Percentiles rank a stretch among this genome's conserved stretches.
These are phyloP conservation scores for Phyllosticta ampelicida DNA, from an alignment of 2,329 filamentous ascomycete genomes.

Conservation along the genomic window DNA sequence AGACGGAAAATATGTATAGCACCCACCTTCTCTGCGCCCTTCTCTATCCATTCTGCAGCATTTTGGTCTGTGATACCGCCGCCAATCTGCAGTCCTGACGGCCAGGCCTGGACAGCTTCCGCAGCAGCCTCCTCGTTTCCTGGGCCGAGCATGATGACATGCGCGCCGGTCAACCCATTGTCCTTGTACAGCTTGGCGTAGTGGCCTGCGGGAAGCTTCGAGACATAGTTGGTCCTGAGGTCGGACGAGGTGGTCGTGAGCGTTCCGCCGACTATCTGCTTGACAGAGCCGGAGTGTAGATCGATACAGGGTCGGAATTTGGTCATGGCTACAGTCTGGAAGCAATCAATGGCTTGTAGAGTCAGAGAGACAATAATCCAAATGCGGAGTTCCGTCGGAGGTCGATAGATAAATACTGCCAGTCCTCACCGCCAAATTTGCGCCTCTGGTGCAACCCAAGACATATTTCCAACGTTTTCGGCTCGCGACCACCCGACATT, in stretches of 20 bases:
- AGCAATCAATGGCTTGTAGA: not conserved
- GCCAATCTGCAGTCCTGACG: constrained; percentile 71
- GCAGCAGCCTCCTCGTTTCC: constrained; percentile 72
- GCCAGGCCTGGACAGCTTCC: constrained; percentile 71
- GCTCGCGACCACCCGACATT: not conserved
- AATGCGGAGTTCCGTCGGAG: not conserved
- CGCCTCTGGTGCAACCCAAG: not conserved
- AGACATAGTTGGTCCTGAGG: constrained; percentile 88
- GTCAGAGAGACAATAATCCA: not conserved
- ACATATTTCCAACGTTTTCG: not conserved
- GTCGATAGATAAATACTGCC: not conserved
- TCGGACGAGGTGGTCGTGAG: constrained; percentile 36
- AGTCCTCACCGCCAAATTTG: not conserved
- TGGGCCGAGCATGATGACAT: constrained; percentile 93
- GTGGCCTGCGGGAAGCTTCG: constrained; percentile 66
- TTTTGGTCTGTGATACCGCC: constrained; percentile 88
- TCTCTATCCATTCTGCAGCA: constrained; percentile 73
- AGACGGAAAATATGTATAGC: not conserved
- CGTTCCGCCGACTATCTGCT: constrained; percentile 96
- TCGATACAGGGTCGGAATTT: constrained; percentile 94
- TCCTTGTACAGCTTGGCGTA: constrained; percentile 76
- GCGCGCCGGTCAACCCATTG: constrained; percentile 62
- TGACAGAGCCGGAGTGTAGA: constrained; percentile 91
- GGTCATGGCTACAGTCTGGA: constrained; percentile 52
- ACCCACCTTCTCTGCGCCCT: constrained; percentile 77